Evolutionary conservation across 768 basidiomycete genomes (phyloP).

Genomic region (Termitomyces sp.): DNA sequence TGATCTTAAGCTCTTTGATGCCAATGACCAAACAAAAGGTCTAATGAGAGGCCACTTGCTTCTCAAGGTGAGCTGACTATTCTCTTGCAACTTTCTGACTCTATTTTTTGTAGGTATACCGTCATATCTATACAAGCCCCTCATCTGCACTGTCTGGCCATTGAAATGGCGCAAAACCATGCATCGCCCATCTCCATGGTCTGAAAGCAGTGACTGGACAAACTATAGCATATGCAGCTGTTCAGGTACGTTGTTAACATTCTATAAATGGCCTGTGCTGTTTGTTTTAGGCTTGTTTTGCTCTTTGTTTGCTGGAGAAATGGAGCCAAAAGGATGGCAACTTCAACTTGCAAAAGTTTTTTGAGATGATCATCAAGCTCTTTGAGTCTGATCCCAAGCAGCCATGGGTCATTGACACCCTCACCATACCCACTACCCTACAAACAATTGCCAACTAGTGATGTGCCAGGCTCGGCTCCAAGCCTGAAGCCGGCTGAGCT

Average conservation of each 20-base stretch:
- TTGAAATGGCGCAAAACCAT: conserved; percentile 1
- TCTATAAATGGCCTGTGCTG: not conserved
- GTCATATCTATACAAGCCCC: not conserved
- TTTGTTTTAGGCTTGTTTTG: not conserved
- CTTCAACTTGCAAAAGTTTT: not conserved
- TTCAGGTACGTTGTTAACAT: not conserved
- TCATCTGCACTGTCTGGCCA: not conserved
- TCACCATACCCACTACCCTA: too few relatives aligned
- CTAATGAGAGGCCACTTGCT: too few relatives aligned
- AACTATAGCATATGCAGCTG: not conserved
- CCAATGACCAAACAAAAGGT: too few relatives aligned
- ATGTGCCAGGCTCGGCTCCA: too few relatives aligned
- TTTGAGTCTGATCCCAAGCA: not conserved
- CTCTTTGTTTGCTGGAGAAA: not conserved
- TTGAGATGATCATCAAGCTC: not conserved
- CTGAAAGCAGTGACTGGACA: not conserved
- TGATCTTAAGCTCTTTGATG: not conserved
- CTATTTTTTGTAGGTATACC: not conserved
- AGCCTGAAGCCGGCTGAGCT: too few relatives aligned
- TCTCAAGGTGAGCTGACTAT: too few relatives aligned
- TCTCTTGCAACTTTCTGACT: not conserved
- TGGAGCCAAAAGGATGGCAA: not conserved
- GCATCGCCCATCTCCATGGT: not conserved
- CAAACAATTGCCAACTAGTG: too few relatives aligned
- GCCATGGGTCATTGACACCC: not conserved